Base-by-base conservation (phyloP, 805 yeast genomes). In the Myxozyma neglecta region DNA sequence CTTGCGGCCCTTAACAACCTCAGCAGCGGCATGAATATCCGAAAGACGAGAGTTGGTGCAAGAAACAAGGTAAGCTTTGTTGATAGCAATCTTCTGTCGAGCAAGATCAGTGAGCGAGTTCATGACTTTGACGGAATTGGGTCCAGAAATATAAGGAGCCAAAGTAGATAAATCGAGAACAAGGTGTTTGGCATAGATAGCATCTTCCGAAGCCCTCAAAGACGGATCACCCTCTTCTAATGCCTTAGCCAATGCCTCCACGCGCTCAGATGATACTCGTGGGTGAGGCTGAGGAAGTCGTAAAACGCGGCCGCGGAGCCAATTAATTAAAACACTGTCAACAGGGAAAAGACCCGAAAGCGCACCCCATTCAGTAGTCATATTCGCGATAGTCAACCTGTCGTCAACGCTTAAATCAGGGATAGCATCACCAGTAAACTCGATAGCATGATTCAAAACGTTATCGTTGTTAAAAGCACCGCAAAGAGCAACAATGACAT, bases 331-430 rank as follows among this genome's bases (percentile, higher is more conserved):
- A 13, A 85, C 85, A 24, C 83, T 79, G 74, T 94, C 99, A 9
- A 93, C 91, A n/a, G 99, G 98, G 85, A 94, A 94, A 60, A 94
- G 79, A 46, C 99, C 99, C 6, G 97, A 88, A 8, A 94, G 80
- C 0, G 98, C 98, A 71, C 98, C 98, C 98, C 98, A 92, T 77
- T 92, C 98, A 34, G 98, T 92, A 44, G 98, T 93, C 97, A 90
- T 89, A 72, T 92, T 92, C 56, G 98, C 97, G 68, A 92, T 92
- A 36, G 97, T 93, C 65, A 92, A 79, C 76, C 97, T 83, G 72
- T 88, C 87, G 73, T 93, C 96, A 53, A 91, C 82, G 1, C 96
- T 79, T 57, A 90, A 76, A 64, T 82, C 80, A 39, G 81, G 77
- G 44, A 91, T 79, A 51, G 89, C 90, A 58, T 87, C 93, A 55